These are phyloP conservation scores for Pestalotiopsis sp. DNA, from an alignment of 2,329 filamentous ascomycete genomes.

Conservation along the genomic window DNA sequence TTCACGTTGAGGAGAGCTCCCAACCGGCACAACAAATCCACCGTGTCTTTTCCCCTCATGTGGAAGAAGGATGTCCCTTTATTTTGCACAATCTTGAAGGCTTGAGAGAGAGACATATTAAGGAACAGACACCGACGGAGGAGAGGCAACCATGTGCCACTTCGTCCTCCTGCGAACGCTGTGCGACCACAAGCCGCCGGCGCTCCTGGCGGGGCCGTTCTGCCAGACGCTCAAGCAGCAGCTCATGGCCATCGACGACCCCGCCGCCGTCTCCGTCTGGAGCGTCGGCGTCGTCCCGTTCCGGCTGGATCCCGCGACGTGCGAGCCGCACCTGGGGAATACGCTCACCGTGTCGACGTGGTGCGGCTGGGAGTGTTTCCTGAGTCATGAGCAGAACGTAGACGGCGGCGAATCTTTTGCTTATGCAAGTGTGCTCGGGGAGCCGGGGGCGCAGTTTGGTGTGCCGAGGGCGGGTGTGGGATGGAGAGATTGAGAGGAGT, in stretches of 20 bases:
- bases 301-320: constrained; percentile 3
- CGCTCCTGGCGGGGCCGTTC: not conserved
- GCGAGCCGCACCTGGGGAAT: not conserved
- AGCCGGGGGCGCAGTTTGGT: not conserved
- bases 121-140: not conserved
- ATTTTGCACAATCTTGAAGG: no score
- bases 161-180: not conserved
- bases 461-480: not conserved
- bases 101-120: not conserved
- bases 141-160: not conserved
- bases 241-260: not conserved
- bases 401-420: not conserved
- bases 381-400: not conserved
- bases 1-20: no score
- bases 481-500: not conserved
- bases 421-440: not conserved
- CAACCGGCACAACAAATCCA: no score
- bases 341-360: not conserved
- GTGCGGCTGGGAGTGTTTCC: constrained; percentile 11
- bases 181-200: not conserved
- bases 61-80: no score
- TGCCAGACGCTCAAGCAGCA: not conserved
- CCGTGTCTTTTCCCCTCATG: no score
- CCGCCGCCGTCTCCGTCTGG: not conserved
- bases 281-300: not conserved